Evolutionary conservation across 1,139 yeast species (phyloP).

Genomic region (Saccharomycopsis crataegensis): DNA sequence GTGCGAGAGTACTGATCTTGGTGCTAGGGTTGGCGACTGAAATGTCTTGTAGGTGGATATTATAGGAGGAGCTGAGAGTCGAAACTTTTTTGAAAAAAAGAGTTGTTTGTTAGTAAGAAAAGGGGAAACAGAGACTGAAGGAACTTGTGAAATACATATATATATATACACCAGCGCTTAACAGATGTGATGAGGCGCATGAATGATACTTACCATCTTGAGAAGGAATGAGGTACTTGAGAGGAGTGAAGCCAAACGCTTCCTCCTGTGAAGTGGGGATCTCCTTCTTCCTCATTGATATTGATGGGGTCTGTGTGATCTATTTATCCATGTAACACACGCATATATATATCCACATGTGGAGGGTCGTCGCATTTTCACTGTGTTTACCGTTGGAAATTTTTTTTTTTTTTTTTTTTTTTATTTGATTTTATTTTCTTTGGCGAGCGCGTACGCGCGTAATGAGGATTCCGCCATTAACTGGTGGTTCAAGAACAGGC

Average conservation of each 20-base stretch:
- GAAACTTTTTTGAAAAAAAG: constrained; percentile 1
- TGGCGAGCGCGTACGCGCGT: neutral
- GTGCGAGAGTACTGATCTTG: neutral
- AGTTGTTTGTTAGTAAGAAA: neutral
- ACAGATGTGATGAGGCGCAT: neutral
- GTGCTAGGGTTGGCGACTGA: neutral
- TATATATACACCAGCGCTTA: neutral
- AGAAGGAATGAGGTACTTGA: constrained; percentile 31
- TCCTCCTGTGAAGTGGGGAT: constrained; percentile 14
- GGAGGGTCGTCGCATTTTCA: neutral
- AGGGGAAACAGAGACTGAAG: neutral
- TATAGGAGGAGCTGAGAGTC: constrained; percentile 1
- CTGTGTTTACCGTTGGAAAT: neutral
- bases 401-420: neutral
- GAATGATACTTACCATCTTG: constrained; percentile 28
- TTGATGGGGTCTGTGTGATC: neutral
- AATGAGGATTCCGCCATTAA: no score
- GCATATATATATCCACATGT: no score
- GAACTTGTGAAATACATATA: neutral
- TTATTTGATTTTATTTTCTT: neutral
- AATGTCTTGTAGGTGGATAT: neutral
- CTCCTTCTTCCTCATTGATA: neutral
- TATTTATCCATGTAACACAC: neutral
- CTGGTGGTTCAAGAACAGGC: no score
- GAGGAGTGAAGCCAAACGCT: constrained; percentile 30